A percentile compares a stretch with the other conserved stretches of the same genome.
Conservation (phyloP, 73 alveolate genomes). For the Paramecium biaurelia region DNA sequence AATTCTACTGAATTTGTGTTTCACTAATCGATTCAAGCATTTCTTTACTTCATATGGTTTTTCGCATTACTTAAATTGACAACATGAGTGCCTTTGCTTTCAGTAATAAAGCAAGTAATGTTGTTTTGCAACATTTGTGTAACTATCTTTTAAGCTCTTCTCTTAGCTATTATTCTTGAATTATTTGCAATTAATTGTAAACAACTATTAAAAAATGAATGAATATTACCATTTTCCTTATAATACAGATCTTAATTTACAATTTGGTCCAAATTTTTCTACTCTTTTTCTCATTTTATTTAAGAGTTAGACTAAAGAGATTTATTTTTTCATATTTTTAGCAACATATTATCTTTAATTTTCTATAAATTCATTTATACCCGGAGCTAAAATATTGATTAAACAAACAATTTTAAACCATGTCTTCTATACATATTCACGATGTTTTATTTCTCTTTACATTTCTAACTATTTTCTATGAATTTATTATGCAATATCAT, state of each 20-base stretch:
- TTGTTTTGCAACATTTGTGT: constrained; percentile 2
- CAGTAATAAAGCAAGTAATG: constrained; percentile 1
- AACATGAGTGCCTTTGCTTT: constrained; percentile 41
- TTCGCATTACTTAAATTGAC: constrained; percentile 43
- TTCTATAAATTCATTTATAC: neutral
- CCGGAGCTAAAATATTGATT: constrained; percentile 14
- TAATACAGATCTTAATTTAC: neutral
- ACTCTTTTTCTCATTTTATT: neutral
- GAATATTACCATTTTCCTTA: neutral
- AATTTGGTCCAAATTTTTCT: neutral
- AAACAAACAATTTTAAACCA: neutral
- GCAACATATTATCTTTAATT: neutral
- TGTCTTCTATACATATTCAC: neutral
- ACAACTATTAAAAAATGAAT: neutral
- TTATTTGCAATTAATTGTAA: neutral
- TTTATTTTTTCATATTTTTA: constrained; percentile 42
- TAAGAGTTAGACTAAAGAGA: neutral
- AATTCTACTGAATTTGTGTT: constrained; percentile 30
- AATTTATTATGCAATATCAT: neutral
- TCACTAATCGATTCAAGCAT: constrained; percentile 43
- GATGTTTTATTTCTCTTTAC: neutral
- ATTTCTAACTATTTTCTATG: constrained; percentile 13
- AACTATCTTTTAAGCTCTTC: neutral
- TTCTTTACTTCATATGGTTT: constrained; percentile 2
- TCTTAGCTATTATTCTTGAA: neutral